Base-by-base conservation (phyloP, 495 filamentous ascomycete genomes). In the Amniculicola lignicola region DNA sequence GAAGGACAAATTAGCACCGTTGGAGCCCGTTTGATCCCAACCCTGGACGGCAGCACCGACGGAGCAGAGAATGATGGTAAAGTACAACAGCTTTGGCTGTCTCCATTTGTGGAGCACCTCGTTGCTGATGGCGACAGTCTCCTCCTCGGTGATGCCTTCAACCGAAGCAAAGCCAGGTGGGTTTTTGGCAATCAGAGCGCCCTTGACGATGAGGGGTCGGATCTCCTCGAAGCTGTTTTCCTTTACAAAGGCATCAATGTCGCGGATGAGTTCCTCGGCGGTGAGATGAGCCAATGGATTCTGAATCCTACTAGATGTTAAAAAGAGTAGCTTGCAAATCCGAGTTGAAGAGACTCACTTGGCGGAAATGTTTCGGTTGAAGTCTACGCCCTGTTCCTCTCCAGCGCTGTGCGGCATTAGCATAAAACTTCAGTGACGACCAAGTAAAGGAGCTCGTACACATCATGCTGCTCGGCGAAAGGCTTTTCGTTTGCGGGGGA, bases 21-120 rank as follows among this genome's bases (percentile, higher is more conserved):
- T 59, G 1, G 39, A 27, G 19, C 55, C 48, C 7, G 55, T 51
- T 10, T 59, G 33, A 22, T 59, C 55, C 55, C 55, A 59, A n/a
- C 53, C 53, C 36, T 54, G 51, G 6, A 46, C 37, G 9, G 51
- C 51, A 22, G 51, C 35, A 1, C 51, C 51, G 4, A 54, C 15
- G 11, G 51, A 45, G 27, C 51, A 54, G 2, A 54, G 2, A 4
- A 28, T 41, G 27, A 54, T n/a, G 1, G 51, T 22, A 16, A 4
- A 54, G 25, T 38, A 54, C 1, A 54, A 15, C 35, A 3, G 15
- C 21, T 39, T 45, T 10, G 51, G 19, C 12, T 36, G 28, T 18
- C 39, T 39, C 40, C 39, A 54, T 18, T 22, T 43, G 40, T 54
- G 51, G 1, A 28, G 36, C 3, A 18, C 37, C 40, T 54, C 51